Evolutionary conservation across 768 basidiomycete genomes (phyloP).

Genomic region (Neoboletus magnificus): DNA sequence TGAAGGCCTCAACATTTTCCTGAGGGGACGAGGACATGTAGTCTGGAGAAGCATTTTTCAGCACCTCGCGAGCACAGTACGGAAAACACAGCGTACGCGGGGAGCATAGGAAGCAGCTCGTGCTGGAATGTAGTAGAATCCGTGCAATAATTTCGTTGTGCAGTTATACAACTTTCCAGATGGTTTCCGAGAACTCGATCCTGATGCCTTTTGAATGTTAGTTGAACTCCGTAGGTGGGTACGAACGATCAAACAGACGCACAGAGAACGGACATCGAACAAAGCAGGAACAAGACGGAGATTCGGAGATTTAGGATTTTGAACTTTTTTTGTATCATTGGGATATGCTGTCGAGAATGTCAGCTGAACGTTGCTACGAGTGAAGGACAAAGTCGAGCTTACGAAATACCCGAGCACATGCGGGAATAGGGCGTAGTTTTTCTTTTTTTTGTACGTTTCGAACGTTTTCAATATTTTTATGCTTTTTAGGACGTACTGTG

Average conservation of each 20-base stretch:
- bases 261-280: neutral
- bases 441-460: neutral
- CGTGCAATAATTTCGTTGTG: neutral
- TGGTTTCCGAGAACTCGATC: neutral
- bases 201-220: neutral
- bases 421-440: neutral
- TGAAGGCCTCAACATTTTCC: neutral
- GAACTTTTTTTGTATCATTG: neutral
- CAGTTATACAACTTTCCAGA: neutral
- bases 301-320: neutral
- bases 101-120: neutral
- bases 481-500: neutral
- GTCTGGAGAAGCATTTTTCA: neutral
- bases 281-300: neutral
- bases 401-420: neutral
- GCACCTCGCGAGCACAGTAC: neutral
- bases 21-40: neutral
- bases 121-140: neutral
- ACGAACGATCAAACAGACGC: neutral
- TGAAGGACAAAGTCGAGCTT: neutral
- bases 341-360: neutral
- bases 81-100: neutral
- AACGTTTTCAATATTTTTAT: slow-evolving; percentile 4
- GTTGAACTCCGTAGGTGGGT: neutral
- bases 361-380: neutral